A percentile compares a stretch with the other conserved stretches of the same genome.
Conservation (phyloP, 1,284 basidiomycete genomes). For the Heimioporus retisporus region DNA sequence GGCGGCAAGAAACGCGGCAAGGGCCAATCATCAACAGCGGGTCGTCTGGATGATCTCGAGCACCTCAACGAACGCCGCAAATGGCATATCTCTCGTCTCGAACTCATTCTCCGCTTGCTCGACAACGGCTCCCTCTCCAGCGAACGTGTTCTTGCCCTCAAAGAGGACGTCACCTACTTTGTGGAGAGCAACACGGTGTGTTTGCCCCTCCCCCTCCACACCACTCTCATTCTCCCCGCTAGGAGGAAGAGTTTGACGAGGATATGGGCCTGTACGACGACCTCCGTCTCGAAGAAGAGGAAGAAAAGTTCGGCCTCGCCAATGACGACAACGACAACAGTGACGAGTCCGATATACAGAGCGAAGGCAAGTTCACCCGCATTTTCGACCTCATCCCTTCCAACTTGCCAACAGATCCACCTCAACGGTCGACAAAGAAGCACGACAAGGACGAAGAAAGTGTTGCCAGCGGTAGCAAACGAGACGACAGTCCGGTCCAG, state of each 20-base stretch:
- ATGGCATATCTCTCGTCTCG: conserved; percentile 96
- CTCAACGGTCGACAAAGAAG: conserved; percentile 77
- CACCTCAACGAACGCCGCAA: conserved; percentile 93
- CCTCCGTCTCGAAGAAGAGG: conserved; percentile 97
- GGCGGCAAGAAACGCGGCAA: conserved; percentile 89
- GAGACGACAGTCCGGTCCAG: conserved; percentile 80
- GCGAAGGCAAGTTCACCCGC: conserved; percentile 65
- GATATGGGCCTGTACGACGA: conserved; percentile 99
- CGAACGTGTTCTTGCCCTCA: conserved; percentile 86
- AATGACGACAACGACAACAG: conserved; percentile 79
- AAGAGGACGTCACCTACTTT: conserved; percentile 98
- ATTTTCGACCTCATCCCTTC: conserved; percentile 1
- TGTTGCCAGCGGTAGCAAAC: conserved; percentile 70
- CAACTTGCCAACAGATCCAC: conserved; percentile 58
- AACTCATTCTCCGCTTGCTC: conserved; percentile 93
- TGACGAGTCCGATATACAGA: conserved; percentile 76
- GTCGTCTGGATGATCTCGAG: conserved; percentile 88
- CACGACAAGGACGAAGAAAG: conserved; percentile 86
- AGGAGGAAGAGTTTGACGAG: conserved; percentile 99
- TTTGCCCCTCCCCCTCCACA: conserved; percentile 35
- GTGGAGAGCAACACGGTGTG: conserved; percentile 96
- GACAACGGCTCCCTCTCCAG: conserved; percentile 94
- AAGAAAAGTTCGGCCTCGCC: conserved; percentile 89
- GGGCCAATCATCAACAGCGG: conserved; percentile 66
- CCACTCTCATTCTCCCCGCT: conserved; percentile 32